Evolutionary conservation across 2,329 filamentous ascomycete genomes (phyloP), one percentile per base, ranked within the genome.

Genomic region (Lachnellula subtilissima): DNA sequence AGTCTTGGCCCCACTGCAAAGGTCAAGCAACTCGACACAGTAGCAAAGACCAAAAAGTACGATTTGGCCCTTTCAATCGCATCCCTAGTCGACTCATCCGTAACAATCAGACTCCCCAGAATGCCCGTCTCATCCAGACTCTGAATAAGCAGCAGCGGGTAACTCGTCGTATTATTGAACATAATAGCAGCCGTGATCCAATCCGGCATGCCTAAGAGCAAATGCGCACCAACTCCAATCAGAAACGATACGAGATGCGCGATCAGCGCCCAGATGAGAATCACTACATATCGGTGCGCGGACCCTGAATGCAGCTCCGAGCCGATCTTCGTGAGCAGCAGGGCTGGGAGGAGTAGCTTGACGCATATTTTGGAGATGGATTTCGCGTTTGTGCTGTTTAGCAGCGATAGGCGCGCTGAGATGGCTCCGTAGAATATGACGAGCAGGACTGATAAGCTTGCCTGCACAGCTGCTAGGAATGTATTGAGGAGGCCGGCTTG

Each of bases 21-120:
- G 0, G 84, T 87, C 56, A 87, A 70, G 52, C 78, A 82, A 64
- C 84, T 86, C 43, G 77, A 79, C 9, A 87, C 74, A 53, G 85
- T 86, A 3, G 84, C 78, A 60, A 84, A 86, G 56, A 88, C 78
- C 3, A 88, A 71, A 64, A 88, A 86, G 67, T 86, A 88, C 14
- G 80, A 81, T 65, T 86, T 82, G 6, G 83, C 83, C 9, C 84
- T 74, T 52, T 80, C 76, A 12, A 87, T 72, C 0, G 81, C 81
- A 3, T 73, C 72, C 2, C 70, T 62, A 2, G 72, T 73, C 67
- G 61, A 79, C 73, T 68, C 76, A 63, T 62, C 76, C 61, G 57
- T 70, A 59, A 57, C 58, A 1, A 76, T 67, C 17, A 86, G 72
- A 2, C 74, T 67, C 23, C 75, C 68, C 6, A 87, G 71, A 25